Percentiles rank a stretch among this genome's conserved stretches.
Evolutionary conservation across 2,329 filamentous ascomycete genomes (phyloP).

Genomic region (Pestalotiopsis sp.): DNA sequence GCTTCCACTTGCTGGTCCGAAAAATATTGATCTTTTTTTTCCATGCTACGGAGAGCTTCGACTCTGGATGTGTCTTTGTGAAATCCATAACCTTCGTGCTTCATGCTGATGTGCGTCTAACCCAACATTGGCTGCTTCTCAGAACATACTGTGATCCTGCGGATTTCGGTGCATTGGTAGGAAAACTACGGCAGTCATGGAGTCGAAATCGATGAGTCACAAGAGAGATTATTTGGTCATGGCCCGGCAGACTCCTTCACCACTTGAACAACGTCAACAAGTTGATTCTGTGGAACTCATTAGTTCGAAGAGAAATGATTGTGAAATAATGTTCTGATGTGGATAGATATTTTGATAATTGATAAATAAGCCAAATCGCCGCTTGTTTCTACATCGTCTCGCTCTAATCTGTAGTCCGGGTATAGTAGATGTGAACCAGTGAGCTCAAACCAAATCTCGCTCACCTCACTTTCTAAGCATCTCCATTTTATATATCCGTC

Average conservation of each 20-base stretch:
- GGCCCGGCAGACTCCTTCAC: no score
- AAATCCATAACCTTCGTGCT: not conserved
- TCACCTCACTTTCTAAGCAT: not conserved
- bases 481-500: conserved; percentile 1
- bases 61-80: not conserved
- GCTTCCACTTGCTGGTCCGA: not conserved
- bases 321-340: not conserved
- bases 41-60: not conserved
- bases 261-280: no score
- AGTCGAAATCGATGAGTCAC: no score
- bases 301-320: not conserved
- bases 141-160: no score
- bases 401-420: not conserved
- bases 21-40: not conserved
- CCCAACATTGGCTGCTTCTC: no score
- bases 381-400: conserved; percentile 18
- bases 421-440: not conserved
- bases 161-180: no score
- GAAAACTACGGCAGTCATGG: no score
- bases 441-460: not conserved
- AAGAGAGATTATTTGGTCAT: no score
- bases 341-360: not conserved
- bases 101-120: no score
- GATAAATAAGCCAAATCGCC: not conserved
- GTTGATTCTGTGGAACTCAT: no score